Evolutionary conservation across 2,329 filamentous ascomycete genomes (phyloP).

Genomic region (Talaromyces sp.): DNA sequence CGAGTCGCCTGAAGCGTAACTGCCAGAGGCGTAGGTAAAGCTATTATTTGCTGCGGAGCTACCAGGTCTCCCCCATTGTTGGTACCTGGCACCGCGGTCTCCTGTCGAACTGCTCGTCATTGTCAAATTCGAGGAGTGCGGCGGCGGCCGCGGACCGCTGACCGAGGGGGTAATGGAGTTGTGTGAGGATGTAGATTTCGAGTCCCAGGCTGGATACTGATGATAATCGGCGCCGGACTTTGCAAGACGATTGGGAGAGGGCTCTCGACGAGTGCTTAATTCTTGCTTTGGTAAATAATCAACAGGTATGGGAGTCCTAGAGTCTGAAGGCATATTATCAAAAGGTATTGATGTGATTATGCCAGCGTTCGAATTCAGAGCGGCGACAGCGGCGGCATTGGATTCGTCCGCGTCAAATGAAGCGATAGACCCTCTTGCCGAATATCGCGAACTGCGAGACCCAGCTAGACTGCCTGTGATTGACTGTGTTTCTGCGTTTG

Average conservation of each 20-base stretch:
- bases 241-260: conserved; percentile 77
- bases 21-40: conserved; percentile 35
- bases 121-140: conserved; percentile 53
- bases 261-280: conserved; percentile 61
- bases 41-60: conserved; percentile 55
- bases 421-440: conserved; percentile 65
- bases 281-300: conserved; percentile 70
- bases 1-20: conserved; percentile 44
- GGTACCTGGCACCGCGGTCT: conserved; percentile 66
- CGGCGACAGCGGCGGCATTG: conserved; percentile 58
- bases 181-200: conserved; percentile 43
- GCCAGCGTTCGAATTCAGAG: conserved; percentile 71
- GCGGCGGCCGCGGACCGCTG: conserved; percentile 60
- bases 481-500: conserved; percentile 39
- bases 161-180: conserved; percentile 52
- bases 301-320: conserved; percentile 66
- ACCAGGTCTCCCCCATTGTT: conserved; percentile 68
- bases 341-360: conserved; percentile 87
- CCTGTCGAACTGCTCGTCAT: conserved; percentile 70
- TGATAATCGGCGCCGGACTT: conserved; percentile 76
- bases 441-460: conserved; percentile 71
- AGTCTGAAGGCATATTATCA: conserved; percentile 64
- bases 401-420: conserved; percentile 64
- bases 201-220: conserved; percentile 76
- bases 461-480: conserved; percentile 60